These are phyloP conservation scores for Talaromyces albobiverticillius DNA, from an alignment of 2,329 filamentous ascomycete species.

Conservation along the genomic window DNA sequence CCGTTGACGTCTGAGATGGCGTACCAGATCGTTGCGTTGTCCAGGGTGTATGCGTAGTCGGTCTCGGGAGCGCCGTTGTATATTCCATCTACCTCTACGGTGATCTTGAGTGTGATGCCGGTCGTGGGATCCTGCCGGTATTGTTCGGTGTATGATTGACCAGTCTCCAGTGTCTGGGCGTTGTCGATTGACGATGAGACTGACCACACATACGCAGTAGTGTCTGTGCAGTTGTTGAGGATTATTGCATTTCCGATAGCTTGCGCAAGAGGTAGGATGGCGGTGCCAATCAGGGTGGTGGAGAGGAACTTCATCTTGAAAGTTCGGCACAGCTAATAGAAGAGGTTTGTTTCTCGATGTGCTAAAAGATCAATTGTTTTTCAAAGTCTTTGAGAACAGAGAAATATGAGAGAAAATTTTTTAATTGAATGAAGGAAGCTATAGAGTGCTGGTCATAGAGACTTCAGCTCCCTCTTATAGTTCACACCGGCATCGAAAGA, in stretches of 20 bases:
- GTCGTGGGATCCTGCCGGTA: conserved; percentile 31
- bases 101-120: conserved; percentile 44
- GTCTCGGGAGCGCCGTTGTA: conserved; percentile 34
- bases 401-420: too few relatives aligned
- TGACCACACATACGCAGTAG: conserved; percentile 39
- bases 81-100: conserved; percentile 31
- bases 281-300: conserved; percentile 10
- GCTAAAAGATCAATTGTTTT: not conserved
- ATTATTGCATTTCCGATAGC: conserved; percentile 32
- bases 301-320: conserved; percentile 12
- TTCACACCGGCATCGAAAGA: not conserved
- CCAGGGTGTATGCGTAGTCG: conserved; percentile 42
- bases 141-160: conserved; percentile 30
- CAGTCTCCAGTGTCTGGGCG: conserved; percentile 22
- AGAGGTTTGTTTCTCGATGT: too few relatives aligned
- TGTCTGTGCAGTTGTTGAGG: conserved; percentile 29
- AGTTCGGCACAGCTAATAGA: not conserved
- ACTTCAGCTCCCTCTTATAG: not conserved
- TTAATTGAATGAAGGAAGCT: too few relatives aligned
- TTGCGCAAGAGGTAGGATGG: conserved; percentile 15
- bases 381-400: too few relatives aligned
- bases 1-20: conserved; percentile 46
- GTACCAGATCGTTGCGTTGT: conserved; percentile 35
- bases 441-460: too few relatives aligned
- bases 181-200: conserved; percentile 28